Evolutionary conservation across 805 yeast species (phyloP).

Genomic region (Pichia scutulata): DNA sequence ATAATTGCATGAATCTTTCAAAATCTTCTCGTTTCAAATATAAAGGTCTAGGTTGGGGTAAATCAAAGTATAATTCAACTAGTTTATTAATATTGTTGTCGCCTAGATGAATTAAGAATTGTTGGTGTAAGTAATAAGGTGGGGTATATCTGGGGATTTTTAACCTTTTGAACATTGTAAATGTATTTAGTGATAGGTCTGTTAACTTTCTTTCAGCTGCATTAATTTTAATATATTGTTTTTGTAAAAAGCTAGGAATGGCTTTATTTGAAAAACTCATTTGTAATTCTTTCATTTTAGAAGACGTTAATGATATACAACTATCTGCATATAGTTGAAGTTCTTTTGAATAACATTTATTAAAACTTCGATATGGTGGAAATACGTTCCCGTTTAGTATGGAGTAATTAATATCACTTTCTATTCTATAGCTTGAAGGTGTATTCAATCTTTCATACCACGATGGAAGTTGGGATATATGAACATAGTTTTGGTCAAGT

Average conservation of each 20-base stretch:
- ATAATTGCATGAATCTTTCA: constrained; percentile 12
- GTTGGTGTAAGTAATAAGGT: constrained; percentile 16
- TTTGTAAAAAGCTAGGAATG: background rate
- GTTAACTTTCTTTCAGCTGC: constrained; percentile 5
- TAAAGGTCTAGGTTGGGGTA: constrained; percentile 14
- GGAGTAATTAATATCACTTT: background rate
- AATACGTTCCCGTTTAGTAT: background rate
- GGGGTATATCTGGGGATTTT: constrained; percentile 7
- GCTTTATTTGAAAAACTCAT: background rate
- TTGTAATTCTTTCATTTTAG: constrained; percentile 1
- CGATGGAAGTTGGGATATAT: constrained; percentile 1
- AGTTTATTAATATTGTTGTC: constrained; percentile 3
- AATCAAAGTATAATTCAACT: constrained; percentile 15
- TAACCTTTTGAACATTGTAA: constrained; percentile 10
- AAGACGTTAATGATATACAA: background rate
- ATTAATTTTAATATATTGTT: constrained; percentile 3
- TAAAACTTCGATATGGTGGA: constrained; percentile 5
- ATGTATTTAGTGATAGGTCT: constrained; percentile 5
- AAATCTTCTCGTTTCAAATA: constrained; percentile 15
- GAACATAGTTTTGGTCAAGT: background rate
- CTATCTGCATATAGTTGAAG: constrained; percentile 3
- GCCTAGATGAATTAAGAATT: constrained; percentile 9
- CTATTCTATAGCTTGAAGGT: constrained; percentile 5
- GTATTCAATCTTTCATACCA: constrained; percentile 7
- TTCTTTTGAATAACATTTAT: constrained; percentile 4